Base-by-base conservation (phyloP, 208 protist genomes). In the Trypanosoma congolense region DNA sequence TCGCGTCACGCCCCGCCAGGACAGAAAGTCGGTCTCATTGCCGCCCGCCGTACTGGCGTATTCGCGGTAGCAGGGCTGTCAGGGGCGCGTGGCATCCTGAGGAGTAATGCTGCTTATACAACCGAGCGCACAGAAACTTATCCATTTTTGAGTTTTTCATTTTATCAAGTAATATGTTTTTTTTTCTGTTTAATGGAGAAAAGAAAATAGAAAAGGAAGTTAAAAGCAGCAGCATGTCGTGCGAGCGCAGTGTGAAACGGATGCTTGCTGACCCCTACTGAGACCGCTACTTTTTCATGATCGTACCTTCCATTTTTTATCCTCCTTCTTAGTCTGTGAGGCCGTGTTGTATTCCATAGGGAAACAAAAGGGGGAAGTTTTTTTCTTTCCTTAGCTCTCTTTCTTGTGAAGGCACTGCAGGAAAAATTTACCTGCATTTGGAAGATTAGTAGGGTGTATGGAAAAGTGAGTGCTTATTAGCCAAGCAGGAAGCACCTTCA, bases 21-120 rank as follows among this genome's bases (percentile, higher is more conserved):
- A 82, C 89, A 95, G 67, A 99, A 99, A 85, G 85, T 97, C 69
- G 98, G 98, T 93, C 93, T 99, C 52, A 99, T 99, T 65, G 98
- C 98, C 53, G 98, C 98, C 59, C 80, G 98, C 64, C 80, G 98
- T 56, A 99, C 98, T 48, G 98, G 98, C 82, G 86, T 65, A 80
- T 97, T 54, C 84, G 92, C 71, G 95, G 95, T 87, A 77, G 85
- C 69, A 83, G 87, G 75, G 80, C 66, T 33, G 82, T 90, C 50
- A 88, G 83, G 76, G 87, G 87, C 61, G 83, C 85, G 51, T 93
- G 85, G 85, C 82, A 91, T 60, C 80, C 81, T 33, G 84, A 92
- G 70, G 87, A 95, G 73, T 94, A 87, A 77, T 9, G 24, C 6
- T 16, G 18, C 9, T 8, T 16, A 26, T 35, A 9, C 18, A 9